Percentiles rank a stretch among this genome's conserved stretches.
phyloP scores from a whole-genome alignment of 2,329 filamentous ascomycete genomes.

The Talaromyces funiculosus region DNA sequence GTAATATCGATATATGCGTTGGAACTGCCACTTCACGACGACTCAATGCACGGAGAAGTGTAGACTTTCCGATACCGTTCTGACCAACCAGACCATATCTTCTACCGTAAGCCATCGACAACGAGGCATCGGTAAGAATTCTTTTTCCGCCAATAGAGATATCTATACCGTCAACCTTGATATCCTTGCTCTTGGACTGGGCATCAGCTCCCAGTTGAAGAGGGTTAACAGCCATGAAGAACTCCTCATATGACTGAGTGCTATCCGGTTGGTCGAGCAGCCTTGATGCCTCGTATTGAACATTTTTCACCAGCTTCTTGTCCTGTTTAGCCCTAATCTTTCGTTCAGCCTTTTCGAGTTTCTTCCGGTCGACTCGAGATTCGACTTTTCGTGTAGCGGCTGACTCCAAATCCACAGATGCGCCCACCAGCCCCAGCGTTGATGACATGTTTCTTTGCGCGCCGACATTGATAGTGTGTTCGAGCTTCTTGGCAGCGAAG shows the following conservation, averaged over 20 bases:
- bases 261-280: conserved; percentile 77
- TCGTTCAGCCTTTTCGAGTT: conserved; percentile 95
- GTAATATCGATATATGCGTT: conserved; percentile 95
- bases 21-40: conserved; percentile 91
- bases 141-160: conserved; percentile 83
- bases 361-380: conserved; percentile 96
- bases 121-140: conserved; percentile 82
- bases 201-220: conserved; percentile 71
- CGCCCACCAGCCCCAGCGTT: conserved; percentile 79
- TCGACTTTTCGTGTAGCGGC: conserved; percentile 91
- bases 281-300: conserved; percentile 92
- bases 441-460: conserved; percentile 94
- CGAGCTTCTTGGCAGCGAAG: conserved; percentile 74
- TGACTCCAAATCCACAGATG: conserved; percentile 84
- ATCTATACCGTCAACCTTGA: conserved; percentile 95
- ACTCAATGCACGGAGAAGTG: conserved; percentile 84
- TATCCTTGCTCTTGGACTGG: conserved; percentile 89
- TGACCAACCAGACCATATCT: conserved; percentile 97
- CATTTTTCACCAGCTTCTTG: conserved; percentile 96
- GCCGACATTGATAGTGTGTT: conserved; percentile 91
- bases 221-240: conserved; percentile 99
- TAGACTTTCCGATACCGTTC: conserved; percentile 98
- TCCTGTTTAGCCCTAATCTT: conserved; percentile 98
- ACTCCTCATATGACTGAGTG: conserved; percentile 93
- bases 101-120: conserved; percentile 86